Evolutionary conservation across 805 yeast genomes (phyloP), one percentile per base, ranked within the genome.

Genomic region (Nakazawaea anatomiae): DNA sequence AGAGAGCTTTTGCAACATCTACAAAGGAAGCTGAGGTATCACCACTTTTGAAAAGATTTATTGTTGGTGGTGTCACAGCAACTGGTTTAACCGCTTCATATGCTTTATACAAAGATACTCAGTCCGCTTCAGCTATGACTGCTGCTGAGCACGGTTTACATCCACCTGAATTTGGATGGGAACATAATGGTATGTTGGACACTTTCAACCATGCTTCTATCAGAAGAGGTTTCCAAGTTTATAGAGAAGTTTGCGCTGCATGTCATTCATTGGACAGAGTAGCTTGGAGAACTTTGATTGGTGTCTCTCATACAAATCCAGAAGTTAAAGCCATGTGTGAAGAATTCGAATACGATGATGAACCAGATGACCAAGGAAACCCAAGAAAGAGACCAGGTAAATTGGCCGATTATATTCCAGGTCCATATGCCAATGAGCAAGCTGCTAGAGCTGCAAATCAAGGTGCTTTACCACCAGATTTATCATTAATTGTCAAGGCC

Each of bases 401-500:
- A 76, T 82, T 94, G 67, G 91, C 98, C 56, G 99, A 94, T 74
- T 80, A 85, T 73, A 77, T 94, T 59, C 98, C 96, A 60, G 89
- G 87, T 57, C 99, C 99, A 52, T 94, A 94, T 71, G 89, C 89
- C 59, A 94, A 94, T 70, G 99, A 94, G 74, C 95, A 94, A 77
- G 98, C 98, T 58, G 99, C 99, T 46, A 89, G 99, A 79, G 97
- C 98, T 60, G 97, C 96, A 57, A 94, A 94, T 81, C 97, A 89
- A 77, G 99, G 99, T 74, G 97, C 99, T 57, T 80, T 87, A 60
- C 99, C 99, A 57, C 99, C 99, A 54, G 99, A 94, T 77, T 83
- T 94, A 68, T 90, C 97, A 39, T 80, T 94, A 71, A 89, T 94
- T 66, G 95, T 92, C 72, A 92, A 92, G 82, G 98, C 99, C 60